Percentiles rank a stretch among this genome's conserved stretches.
Conservation (phyloP, 129 eudicot genomes). For the Flaveria linearis region DNA sequence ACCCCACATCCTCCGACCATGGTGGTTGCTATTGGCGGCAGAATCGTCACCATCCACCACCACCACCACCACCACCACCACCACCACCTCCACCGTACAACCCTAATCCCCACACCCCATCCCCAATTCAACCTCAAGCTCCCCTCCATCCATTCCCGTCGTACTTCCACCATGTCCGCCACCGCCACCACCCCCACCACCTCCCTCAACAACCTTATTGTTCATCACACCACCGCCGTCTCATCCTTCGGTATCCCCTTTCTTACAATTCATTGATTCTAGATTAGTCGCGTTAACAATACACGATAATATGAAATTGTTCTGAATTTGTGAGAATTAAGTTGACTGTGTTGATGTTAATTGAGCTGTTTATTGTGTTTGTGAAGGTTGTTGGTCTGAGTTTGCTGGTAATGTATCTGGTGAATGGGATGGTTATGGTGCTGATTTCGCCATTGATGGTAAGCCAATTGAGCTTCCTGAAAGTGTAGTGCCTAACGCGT, state of each 20-base stretch:
- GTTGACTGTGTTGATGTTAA: background rate
- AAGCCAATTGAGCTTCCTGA: constrained; percentile 85
- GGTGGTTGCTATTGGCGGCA: constrained; percentile 31
- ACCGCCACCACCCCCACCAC: constrained; percentile 30
- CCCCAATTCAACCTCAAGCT: constrained; percentile 20
- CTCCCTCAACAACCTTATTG: constrained; percentile 21
- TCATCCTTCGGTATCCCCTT: constrained; percentile 16
- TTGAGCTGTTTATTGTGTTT: constrained; percentile 9
- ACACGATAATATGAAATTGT: no score
- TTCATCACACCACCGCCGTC: constrained; percentile 10
- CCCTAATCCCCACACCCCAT: constrained; percentile 16
- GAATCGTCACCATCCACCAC: constrained; percentile 20
- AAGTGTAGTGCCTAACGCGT: constrained; percentile 79
- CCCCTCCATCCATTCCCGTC: constrained; percentile 17
- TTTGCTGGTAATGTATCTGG: constrained; percentile 75
- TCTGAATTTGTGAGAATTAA: background rate
- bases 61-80: background rate
- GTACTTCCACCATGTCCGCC: constrained; percentile 25
- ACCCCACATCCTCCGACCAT: constrained; percentile 22
- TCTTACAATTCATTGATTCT: background rate
- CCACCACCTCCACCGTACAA: constrained; percentile 13
- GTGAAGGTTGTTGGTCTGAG: constrained; percentile 47
- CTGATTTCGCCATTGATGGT: constrained; percentile 75
- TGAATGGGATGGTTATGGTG: constrained; percentile 98
- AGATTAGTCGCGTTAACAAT: background rate